Conservation (phyloP, 805 yeast species). For the Metschnikowia koreensis region DNA sequence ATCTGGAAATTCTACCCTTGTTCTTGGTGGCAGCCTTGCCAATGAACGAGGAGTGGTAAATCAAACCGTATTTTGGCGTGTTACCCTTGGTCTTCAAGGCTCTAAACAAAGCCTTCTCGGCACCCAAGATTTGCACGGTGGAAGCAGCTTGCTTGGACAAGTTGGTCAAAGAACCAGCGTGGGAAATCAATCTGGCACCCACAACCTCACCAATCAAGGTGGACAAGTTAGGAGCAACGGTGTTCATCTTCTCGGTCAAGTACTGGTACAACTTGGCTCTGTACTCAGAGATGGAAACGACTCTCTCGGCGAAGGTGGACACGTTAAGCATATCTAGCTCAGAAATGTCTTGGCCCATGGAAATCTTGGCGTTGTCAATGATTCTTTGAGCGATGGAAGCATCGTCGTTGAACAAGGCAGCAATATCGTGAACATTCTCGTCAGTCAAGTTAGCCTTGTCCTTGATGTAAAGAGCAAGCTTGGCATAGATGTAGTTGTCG, state of each 20-base stretch:
- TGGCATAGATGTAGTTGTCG: constrained; percentile 85
- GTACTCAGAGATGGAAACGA: constrained; percentile 87
- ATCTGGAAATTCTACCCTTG: constrained; percentile 98
- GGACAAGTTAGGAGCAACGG: constrained; percentile 84
- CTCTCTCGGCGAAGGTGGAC: constrained; percentile 87
- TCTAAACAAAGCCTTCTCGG: constrained; percentile 98
- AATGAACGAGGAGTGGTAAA: constrained; percentile 94
- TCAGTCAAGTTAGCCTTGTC: constrained; percentile 87
- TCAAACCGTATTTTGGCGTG: constrained; percentile 96
- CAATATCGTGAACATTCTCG: constrained; percentile 91
- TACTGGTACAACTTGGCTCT: constrained; percentile 80
- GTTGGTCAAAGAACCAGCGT: constrained; percentile 91
- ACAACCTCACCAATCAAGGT: constrained; percentile 94
- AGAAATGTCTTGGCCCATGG: constrained; percentile 98
- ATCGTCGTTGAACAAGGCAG: constrained; percentile 87
- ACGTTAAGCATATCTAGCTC: constrained; percentile 93
- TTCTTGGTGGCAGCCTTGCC: constrained; percentile 98
- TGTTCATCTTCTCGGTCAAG: constrained; percentile 92
- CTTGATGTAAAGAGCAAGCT: constrained; percentile 74
- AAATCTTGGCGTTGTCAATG: constrained; percentile 91
- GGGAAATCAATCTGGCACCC: constrained; percentile 97
- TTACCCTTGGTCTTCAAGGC: constrained; percentile 98
- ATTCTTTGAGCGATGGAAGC: constrained; percentile 86
- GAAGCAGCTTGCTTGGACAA: constrained; percentile 99
- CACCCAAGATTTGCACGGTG: constrained; percentile 96